Evolutionary conservation across 148 eudicot genomes (phyloP), one percentile per base, ranked within the genome.

Genomic region (Rhododendron vialii): DNA sequence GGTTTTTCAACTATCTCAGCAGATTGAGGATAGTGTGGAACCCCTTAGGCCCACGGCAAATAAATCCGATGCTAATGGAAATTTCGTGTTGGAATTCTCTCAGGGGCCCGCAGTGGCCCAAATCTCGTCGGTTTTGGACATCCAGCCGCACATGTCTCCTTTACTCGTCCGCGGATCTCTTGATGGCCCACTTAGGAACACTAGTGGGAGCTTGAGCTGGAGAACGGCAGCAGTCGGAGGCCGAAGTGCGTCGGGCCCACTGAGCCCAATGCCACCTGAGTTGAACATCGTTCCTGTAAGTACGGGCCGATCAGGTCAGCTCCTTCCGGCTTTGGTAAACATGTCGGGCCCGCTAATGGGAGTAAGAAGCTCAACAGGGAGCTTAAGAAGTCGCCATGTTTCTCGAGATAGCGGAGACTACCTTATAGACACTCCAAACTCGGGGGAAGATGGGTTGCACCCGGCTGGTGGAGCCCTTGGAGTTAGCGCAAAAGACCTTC

Each of bases 311-410:
- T 97, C 99, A 0, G 99, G 99, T 75, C 99, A 97, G 89, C 98
- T 97, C 88, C 94, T 93, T 61, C 99, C 99, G 36, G 81, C 98
- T 83, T 77, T 95, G 85, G 99, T 95, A 24, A 97, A 97, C 91
- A 97, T 97, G 98, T 95, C 98, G 5, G 99, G 99, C 26, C 99
- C 99, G n/a, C 89, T 95, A 86, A 92, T 95, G 94, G 99, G 98
- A 20, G 98, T 97, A 33, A 90, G 98, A 69, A 97, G 99, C 85
- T 95, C 99, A 33, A 95, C 99, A 1, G 99, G 99, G 74, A 97
- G 98, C 86, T 74, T 94, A 87, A 92, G 99, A 18, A 97, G 99
- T 87, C 98, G 98, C 47, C 99, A 97, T 84, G 92, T 97, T n/a
- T 97, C 99, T 26, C 90, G 99, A 83, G 99, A 97, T 84, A 97